Percentiles rank a stretch among this genome's conserved stretches.
Conservation (phyloP, 805 yeast genomes). For the Kazachstania psychrophila region DNA sequence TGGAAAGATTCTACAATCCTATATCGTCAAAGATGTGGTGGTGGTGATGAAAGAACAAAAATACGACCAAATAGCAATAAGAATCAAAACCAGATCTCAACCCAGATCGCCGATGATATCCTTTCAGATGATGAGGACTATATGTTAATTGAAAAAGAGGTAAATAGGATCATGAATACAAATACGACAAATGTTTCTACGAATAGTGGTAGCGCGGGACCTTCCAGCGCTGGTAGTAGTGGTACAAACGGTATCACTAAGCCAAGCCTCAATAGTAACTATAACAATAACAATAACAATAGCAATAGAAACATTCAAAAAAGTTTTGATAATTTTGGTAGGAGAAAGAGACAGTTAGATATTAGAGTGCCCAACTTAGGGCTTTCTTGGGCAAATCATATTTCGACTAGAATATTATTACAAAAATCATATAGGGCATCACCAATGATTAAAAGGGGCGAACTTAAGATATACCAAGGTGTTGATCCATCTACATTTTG, state of each 20-base stretch:
- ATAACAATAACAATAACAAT: no score
- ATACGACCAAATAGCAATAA: neutral
- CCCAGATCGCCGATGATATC: conserved; percentile 4
- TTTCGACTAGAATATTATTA: conserved; percentile 42
- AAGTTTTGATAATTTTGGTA: no score
- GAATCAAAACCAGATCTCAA: neutral
- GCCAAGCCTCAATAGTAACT: no score
- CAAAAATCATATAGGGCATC: conserved; percentile 36
- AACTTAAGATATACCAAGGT: conserved; percentile 26
- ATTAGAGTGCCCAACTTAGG: conserved; percentile 47
- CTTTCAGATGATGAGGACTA: conserved; percentile 28
- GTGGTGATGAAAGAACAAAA: neutral
- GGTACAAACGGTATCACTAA: neutral
- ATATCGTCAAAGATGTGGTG: conserved; percentile 18
- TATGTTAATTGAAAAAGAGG: conserved; percentile 16
- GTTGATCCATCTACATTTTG: conserved; percentile 27
- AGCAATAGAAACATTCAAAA: no score
- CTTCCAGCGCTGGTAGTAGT: neutral
- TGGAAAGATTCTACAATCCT: conserved; percentile 47
- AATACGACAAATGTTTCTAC: neutral
- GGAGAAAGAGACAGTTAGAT: conserved; percentile 27
- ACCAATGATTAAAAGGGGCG: conserved; percentile 23
- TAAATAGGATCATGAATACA: conserved; percentile 7
- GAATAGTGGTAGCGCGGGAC: neutral
- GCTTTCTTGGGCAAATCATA: conserved; percentile 42